Percentiles rank a stretch among this genome's conserved stretches.
These are phyloP conservation scores for Trebouxia sp. DNA, from an alignment of 139 green algal genomes.

Conservation along the genomic window DNA sequence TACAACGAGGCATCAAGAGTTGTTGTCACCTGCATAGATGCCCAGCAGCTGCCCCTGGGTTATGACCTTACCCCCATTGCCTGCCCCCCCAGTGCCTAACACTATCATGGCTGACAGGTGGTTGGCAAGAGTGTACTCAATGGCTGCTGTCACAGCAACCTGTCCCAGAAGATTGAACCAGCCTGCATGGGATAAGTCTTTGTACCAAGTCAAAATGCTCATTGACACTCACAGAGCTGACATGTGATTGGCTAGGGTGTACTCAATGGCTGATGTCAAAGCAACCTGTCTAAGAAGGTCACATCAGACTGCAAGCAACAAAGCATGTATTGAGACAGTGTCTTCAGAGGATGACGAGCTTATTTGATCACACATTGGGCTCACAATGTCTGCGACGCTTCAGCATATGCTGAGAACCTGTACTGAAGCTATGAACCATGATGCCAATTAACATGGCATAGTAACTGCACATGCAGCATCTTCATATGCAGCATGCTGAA, in stretches of 20 bases:
- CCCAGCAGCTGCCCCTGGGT: constrained; percentile 36
- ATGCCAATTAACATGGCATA: constrained; percentile 32
- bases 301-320: constrained; percentile 44
- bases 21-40: constrained; percentile 35
- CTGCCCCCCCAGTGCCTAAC: constrained; percentile 29
- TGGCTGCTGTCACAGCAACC: constrained; percentile 41
- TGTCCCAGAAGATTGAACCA: constrained; percentile 48
- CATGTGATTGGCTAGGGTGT: constrained; percentile 41
- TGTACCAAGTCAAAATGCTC: too few relatives aligned
- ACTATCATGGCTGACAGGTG: constrained; percentile 32
- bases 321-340: too few relatives aligned
- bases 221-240: constrained; percentile 24
- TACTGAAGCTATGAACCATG: not conserved
- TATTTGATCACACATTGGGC: too few relatives aligned
- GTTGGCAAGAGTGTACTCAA: constrained; percentile 44
- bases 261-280: constrained; percentile 44
- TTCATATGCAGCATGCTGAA: not conserved
- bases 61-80: not conserved
- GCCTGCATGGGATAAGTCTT: too few relatives aligned
- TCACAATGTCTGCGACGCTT: too few relatives aligned
- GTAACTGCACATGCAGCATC: too few relatives aligned
- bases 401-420: too few relatives aligned
- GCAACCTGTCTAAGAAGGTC: constrained; percentile 42
- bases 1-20: not conserved
- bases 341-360: too few relatives aligned